A percentile compares a stretch with the other conserved stretches of the same genome.
phyloP scores from a whole-genome alignment of 83 land plant species.

The Isoetes engelmannii region DNA sequence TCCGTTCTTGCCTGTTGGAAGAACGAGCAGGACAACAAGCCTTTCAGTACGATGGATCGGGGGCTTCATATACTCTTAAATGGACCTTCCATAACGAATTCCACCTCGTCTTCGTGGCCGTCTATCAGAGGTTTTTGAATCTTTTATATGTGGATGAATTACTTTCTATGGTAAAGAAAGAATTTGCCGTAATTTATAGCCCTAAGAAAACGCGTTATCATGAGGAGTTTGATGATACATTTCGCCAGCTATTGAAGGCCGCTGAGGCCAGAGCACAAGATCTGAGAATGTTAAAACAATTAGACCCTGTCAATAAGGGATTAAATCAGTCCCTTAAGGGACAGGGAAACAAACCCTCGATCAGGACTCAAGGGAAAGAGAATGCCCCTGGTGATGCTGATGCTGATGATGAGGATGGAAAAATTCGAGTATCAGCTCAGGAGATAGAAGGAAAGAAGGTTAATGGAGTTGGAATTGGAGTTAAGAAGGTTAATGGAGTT shows the following conservation, averaged over 20 bases:
- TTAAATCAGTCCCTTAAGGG: slow-evolving; percentile 7
- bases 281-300: slow-evolving; percentile 45
- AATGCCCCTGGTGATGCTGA: neutral
- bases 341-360: slow-evolving; percentile 8
- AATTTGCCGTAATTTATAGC: slow-evolving; percentile 63
- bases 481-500: neutral
- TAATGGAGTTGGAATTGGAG: neutral
- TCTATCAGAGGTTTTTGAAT: slow-evolving; percentile 78
- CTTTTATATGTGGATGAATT: slow-evolving; percentile 91
- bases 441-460: neutral
- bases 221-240: slow-evolving; percentile 74
- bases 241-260: slow-evolving; percentile 76
- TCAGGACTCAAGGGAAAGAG: slow-evolving; percentile 13
- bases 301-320: slow-evolving; percentile 10
- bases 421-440: neutral
- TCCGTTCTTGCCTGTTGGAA: slow-evolving; percentile 88
- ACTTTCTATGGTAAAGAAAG: slow-evolving; percentile 64
- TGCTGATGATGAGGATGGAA: slow-evolving; percentile 24
- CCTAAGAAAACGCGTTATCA: slow-evolving; percentile 50
- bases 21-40: slow-evolving; percentile 80
- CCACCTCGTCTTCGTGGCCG: slow-evolving; percentile 93
- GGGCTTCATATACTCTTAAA: slow-evolving; percentile 82
- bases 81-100: slow-evolving; percentile 97
- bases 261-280: slow-evolving; percentile 81
- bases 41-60: slow-evolving; percentile 66